Evolutionary conservation across 306 rosid species (phyloP).

Genomic region (Potentilla sterilis): DNA sequence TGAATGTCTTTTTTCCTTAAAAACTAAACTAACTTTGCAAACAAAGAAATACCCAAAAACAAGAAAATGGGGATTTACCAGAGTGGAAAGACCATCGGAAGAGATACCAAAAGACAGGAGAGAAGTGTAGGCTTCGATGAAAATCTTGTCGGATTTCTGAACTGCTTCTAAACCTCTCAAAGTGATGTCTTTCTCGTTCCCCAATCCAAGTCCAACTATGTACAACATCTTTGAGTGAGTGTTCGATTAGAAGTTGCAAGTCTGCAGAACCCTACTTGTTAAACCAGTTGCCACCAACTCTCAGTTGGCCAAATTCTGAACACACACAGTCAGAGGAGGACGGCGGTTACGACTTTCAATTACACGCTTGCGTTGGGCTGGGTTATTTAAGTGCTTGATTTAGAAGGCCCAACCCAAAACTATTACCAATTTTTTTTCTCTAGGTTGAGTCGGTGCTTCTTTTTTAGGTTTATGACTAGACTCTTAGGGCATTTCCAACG

Average conservation of each 20-base stretch:
- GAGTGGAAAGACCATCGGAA: conserved; percentile 59
- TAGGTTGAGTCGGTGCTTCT: no score
- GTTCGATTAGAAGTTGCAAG: not conserved
- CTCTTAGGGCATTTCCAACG: no score
- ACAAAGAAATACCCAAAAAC: not conserved
- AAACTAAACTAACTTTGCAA: not conserved
- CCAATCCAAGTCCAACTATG: conserved; percentile 85
- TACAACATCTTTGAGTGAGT: conserved; percentile 40
- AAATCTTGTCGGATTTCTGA: conserved; percentile 51
- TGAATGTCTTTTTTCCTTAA: not conserved
- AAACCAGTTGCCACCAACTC: conserved; percentile 3
- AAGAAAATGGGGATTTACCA: conserved; percentile 11
- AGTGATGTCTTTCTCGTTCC: conserved; percentile 78
- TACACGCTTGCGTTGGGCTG: not conserved
- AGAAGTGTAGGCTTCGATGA: conserved; percentile 89
- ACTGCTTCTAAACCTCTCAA: conserved; percentile 86
- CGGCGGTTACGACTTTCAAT: not conserved
- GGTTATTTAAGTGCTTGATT: not conserved
- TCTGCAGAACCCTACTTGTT: conserved; percentile 21
- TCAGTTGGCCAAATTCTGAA: not conserved
- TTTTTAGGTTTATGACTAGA: no score
- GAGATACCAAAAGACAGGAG: conserved; percentile 89
- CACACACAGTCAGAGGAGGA: not conserved
- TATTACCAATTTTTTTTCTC: no score
- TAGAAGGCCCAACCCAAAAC: not conserved